Conservation (phyloP, 441 rosid species). For the Daphne laureola region DNA sequence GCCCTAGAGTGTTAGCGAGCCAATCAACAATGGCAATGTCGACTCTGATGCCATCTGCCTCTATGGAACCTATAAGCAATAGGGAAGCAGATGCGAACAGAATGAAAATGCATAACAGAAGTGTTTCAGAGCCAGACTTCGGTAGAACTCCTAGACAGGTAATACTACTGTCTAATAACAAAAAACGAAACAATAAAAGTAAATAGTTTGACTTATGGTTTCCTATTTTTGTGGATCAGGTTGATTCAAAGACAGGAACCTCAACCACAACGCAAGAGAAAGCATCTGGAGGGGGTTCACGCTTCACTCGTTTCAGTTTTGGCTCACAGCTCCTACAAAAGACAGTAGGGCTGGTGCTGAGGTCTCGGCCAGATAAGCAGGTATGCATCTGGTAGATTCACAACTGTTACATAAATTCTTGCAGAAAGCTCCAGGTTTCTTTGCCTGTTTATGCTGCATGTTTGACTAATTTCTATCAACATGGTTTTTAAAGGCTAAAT, state of each 20-base stretch:
- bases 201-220: not conserved
- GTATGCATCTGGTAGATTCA: conserved; percentile 13
- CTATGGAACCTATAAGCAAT: conserved; percentile 41
- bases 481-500: too few relatives aligned
- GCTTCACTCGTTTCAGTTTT: conserved; percentile 42
- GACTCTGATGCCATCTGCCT: conserved; percentile 18
- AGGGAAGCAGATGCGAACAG: conserved; percentile 28
- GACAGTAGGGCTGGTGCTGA: conserved; percentile 45
- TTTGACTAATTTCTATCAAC: too few relatives aligned
- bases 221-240: conserved; percentile 19
- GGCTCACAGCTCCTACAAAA: conserved; percentile 43
- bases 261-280: conserved; percentile 25
- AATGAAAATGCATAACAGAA: conserved; percentile 29
- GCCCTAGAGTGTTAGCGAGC: conserved; percentile 24
- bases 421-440: too few relatives aligned
- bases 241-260: conserved; percentile 25
- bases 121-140: conserved; percentile 50
- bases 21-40: conserved; percentile 31
- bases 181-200: too few relatives aligned
- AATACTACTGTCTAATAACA: not conserved
- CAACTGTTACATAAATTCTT: too few relatives aligned
- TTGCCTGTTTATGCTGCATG: too few relatives aligned
- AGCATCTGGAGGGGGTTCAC: conserved; percentile 32
- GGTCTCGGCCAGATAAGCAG: conserved; percentile 36
- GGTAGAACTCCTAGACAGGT: conserved; percentile 50